Percentiles rank a stretch among this genome's conserved stretches.
Conservation (phyloP, 139 green algal genomes). For the Chlorella sp. region DNA sequence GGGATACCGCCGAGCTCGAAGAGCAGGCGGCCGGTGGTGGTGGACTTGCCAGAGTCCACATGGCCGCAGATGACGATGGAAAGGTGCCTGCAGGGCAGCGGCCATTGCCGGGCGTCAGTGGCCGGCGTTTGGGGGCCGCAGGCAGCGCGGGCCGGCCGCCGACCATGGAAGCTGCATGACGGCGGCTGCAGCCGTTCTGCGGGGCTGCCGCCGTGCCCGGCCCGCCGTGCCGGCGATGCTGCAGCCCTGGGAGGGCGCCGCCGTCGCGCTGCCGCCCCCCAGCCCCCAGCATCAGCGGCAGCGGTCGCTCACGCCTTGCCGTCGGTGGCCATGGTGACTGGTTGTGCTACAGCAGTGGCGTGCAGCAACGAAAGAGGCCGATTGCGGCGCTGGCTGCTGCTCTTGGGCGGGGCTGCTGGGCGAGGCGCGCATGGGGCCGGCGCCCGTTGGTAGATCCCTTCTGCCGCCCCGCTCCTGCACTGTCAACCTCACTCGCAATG, state of each 20-base stretch:
- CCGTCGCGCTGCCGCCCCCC: background rate
- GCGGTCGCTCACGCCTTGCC: constrained; percentile 26
- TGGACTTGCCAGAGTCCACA: constrained; percentile 92
- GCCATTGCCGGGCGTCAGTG: no score
- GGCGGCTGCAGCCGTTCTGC: background rate
- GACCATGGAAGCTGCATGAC: no score
- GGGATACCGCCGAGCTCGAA: constrained; percentile 99
- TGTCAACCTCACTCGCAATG: no score
- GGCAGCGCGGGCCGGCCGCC: no score
- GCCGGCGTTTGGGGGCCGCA: no score
- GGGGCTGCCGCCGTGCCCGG: no score
- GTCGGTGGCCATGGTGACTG: constrained; percentile 29
- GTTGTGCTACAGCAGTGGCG: background rate
- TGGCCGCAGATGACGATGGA: constrained; percentile 74
- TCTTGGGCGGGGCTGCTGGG: no score
- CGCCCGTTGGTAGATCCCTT: no score
- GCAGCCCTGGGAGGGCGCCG: background rate
- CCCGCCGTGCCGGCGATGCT: background rate
- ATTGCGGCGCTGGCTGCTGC: background rate
- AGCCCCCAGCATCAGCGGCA: background rate
- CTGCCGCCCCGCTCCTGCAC: no score
- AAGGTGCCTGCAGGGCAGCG: constrained; percentile 59
- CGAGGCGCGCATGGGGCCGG: no score
- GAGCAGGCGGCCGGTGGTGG: constrained; percentile 95
- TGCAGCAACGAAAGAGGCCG: background rate